phyloP scores from a whole-genome alignment of 1,284 basidiomycete genomes.

The Puccinia novopanici region DNA sequence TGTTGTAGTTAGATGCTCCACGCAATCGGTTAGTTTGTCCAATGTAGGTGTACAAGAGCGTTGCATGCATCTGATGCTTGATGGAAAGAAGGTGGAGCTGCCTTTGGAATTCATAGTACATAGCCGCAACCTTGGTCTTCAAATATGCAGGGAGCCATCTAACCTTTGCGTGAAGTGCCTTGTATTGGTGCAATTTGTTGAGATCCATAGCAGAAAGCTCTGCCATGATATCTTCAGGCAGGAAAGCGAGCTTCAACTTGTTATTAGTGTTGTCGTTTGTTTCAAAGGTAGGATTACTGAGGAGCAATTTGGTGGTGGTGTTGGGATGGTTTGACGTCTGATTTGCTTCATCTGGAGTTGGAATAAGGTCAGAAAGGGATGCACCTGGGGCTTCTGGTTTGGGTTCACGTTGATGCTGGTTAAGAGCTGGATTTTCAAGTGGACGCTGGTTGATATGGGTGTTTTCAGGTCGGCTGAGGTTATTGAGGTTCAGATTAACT shows the following conservation, averaged over 20 bases:
- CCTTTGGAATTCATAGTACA: not conserved
- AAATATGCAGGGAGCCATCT: not conserved
- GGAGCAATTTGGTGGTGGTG: too few relatives aligned
- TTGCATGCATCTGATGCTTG: not conserved
- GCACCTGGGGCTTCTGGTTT: too few relatives aligned
- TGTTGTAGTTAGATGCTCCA: conserved; percentile 7
- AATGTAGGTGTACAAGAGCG: not conserved
- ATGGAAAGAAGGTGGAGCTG: conserved; percentile 7
- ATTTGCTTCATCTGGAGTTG: too few relatives aligned
- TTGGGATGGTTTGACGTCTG: too few relatives aligned
- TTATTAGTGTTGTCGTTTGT: not conserved
- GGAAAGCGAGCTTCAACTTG: not conserved
- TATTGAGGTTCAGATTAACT: too few relatives aligned
- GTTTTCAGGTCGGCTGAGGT: too few relatives aligned
- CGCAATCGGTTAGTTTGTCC: not conserved
- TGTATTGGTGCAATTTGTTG: not conserved
- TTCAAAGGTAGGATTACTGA: too few relatives aligned
- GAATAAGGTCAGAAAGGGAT: too few relatives aligned
- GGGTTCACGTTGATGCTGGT: too few relatives aligned
- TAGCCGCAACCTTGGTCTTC: not conserved
- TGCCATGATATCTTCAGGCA: conserved; percentile 1
- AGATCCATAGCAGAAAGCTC: not conserved
- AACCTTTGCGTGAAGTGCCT: not conserved
- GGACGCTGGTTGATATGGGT: too few relatives aligned
- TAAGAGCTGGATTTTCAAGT: too few relatives aligned